Evolutionary conservation across 306 rosid species (phyloP), one percentile per base, ranked within the genome.

Genomic region (Abrus pulchellus): DNA sequence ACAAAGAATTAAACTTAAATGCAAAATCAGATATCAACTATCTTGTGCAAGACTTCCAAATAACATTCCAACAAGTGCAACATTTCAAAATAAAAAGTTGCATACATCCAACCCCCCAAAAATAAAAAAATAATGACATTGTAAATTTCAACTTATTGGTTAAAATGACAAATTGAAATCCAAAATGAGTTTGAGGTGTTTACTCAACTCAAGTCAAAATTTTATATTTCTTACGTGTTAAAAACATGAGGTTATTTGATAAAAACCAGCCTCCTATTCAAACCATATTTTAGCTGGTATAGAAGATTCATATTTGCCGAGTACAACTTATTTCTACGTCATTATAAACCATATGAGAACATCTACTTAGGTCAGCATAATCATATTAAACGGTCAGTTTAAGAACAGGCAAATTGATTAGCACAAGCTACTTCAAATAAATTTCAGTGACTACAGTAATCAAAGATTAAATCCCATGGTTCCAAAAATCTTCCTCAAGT

Each of bases 381-480:
- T 69, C 38, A 81, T 10, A 68, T 12, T 63, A 68, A 66, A 80
- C 41, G 10, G 70, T 14, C 59, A 67, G 43, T 74, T 85, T 83
- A 79, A 73, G 65, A 81, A 67, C 48, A 72, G 4, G 20, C 10
- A 72, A 49, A 76, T 68, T 40, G 82, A 69, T 54, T 52, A 75
- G 75, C 85, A 88, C 86, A 84, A 80, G 45, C 85, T 75, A 80
- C 56, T 55, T 83, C 55, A 77, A 79, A 68, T 76, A 78, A 73
- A 77, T 71, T 68, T 80, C 75, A 78, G 78, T 73, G 60, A 73
- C 82, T 87, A 88, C 80, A 88, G 71, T n/a, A 53, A 86, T 67
- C 60, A 77, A 88, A 85, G 75, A 84, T 67, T 45, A 78, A 82
- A 80, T 62, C 1, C 49, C 80, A 68, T 34, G 77, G 77, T 63